Evolutionary conservation across 108 stramenopile genomes (phyloP).

Genomic region (Fragilaria radians): DNA sequence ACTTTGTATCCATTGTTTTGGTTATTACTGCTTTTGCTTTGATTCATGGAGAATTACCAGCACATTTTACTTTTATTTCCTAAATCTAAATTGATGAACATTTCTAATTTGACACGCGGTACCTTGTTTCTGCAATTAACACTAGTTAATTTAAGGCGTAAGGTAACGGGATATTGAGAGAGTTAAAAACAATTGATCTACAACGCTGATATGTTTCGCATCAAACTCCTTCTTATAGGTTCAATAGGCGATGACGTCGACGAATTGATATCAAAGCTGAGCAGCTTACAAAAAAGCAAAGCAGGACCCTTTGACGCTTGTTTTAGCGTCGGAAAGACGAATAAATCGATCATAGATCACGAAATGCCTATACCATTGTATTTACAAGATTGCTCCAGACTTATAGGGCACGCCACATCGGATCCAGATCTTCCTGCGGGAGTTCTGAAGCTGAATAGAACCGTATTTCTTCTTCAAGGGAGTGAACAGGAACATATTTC

Average conservation of each 20-base stretch:
- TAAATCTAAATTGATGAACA: no score
- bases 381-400: conserved; percentile 18
- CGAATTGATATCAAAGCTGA: conserved; percentile 42
- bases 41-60: no score
- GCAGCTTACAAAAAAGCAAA: conserved; percentile 56
- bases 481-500: conserved; percentile 12
- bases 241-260: conserved; percentile 45
- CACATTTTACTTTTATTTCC: no score
- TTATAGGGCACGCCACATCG: not conserved
- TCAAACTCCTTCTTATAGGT: conserved; percentile 64
- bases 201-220: no score
- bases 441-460: not conserved
- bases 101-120: no score
- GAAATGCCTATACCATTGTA: conserved; percentile 36
- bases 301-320: conserved; percentile 82
- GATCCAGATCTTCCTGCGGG: not conserved
- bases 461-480: conserved; percentile 14
- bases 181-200: no score
- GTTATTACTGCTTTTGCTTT: no score
- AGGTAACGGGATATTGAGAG: no score
- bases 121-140: no score
- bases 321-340: conserved; percentile 45
- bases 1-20: no score
- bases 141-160: no score
- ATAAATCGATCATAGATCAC: not conserved